Percentiles rank a stretch among this genome's conserved stretches.
Conservation (phyloP, 2,329 filamentous ascomycete genomes). For the Drechmeria coniospora region DNA sequence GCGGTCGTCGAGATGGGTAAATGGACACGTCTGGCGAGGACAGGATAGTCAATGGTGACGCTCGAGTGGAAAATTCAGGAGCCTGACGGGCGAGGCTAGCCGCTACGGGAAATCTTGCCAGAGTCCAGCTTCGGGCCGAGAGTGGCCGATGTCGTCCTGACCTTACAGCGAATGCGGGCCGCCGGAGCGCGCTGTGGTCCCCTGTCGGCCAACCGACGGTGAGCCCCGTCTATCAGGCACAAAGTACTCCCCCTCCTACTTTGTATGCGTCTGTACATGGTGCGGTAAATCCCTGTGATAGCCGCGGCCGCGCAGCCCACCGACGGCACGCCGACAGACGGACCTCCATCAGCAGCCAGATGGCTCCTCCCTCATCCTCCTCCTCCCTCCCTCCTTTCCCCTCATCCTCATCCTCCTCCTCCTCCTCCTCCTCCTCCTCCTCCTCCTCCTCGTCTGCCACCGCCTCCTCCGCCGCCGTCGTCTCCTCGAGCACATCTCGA, state of each 20-base stretch:
- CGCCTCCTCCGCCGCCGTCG: no score
- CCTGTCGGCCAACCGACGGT: not conserved
- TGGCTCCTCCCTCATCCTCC: not conserved
- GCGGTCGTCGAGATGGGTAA: not conserved
- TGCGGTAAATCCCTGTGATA: conserved; percentile 1
- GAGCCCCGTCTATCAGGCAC: no score
- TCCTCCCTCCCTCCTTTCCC: not conserved
- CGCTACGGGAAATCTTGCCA: conserved; percentile 3
- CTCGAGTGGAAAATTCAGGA: conserved; percentile 1
- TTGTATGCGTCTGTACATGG: no score
- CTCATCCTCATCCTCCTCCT: not conserved
- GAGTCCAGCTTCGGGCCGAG: conserved; percentile 8
- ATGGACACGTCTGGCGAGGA: conserved; percentile 3
- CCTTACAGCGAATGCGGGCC: not conserved
- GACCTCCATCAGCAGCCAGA: not conserved
- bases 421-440: not conserved
- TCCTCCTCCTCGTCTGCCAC: not conserved
- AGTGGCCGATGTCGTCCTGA: conserved; percentile 7
- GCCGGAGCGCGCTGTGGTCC: conserved; percentile 1
- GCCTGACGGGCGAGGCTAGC: no score
- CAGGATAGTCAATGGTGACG: conserved; percentile 1
- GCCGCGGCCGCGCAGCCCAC: not conserved
- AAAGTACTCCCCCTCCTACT: no score
- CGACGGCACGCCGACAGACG: not conserved
- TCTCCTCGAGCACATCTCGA: no score